These are phyloP conservation scores for Phanerochaete carnosa DNA, from an alignment of 768 basidiomycete species.

Conservation along the genomic window DNA sequence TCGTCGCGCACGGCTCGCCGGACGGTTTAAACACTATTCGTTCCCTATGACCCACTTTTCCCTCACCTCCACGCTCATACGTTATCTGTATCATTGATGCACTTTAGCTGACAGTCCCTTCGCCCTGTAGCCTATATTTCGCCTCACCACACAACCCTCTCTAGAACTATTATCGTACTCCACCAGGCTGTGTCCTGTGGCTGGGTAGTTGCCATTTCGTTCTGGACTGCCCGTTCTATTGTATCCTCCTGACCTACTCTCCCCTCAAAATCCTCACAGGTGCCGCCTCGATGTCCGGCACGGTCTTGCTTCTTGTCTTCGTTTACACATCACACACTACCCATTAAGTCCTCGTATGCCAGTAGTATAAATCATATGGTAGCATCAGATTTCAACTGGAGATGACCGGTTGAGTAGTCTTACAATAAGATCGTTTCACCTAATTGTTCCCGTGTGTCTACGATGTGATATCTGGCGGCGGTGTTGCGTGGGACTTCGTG, in stretches of 20 bases:
- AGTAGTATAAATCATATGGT: not conserved
- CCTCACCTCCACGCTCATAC: not conserved
- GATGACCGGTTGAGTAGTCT: not conserved
- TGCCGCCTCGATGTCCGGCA: not conserved
- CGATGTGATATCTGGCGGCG: no score
- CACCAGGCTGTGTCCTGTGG: not conserved
- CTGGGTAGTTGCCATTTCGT: conserved; percentile 9
- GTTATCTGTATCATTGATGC: conserved; percentile 13
- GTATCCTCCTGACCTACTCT: not conserved
- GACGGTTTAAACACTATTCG: not conserved
- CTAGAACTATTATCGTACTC: not conserved
- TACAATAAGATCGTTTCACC: not conserved
- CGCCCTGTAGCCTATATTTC: not conserved
- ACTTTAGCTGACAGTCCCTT: not conserved
- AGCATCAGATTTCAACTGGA: not conserved
- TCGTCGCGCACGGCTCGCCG: not conserved
- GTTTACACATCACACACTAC: not conserved
- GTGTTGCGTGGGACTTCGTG: no score
- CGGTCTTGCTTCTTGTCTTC: not conserved
- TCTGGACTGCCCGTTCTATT: conserved; percentile 9
- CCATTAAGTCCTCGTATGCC: not conserved
- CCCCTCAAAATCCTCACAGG: not conserved
- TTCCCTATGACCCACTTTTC: not conserved
- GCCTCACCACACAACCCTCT: not conserved
- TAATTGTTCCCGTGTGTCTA: not conserved